phyloP scores from a whole-genome alignment of 306 rosid species.

The Amphicarpaea edgeworthii region DNA sequence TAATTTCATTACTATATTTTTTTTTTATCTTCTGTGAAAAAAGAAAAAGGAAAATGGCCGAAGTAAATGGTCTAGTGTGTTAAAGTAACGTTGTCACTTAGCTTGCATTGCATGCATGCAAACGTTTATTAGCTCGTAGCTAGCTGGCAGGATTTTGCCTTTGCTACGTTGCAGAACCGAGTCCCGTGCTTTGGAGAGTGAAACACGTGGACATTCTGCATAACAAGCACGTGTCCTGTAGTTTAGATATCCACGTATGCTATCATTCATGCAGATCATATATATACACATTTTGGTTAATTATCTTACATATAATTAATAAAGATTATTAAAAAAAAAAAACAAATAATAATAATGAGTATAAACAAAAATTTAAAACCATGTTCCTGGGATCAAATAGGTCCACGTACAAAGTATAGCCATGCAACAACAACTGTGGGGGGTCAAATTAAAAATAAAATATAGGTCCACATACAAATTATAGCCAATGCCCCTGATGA shows the following conservation, averaged over 20 bases:
- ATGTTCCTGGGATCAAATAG: neutral
- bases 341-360: neutral
- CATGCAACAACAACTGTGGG: neutral
- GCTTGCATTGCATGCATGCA: constrained; percentile 13
- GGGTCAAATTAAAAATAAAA: too few relatives aligned
- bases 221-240: constrained; percentile 28
- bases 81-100: neutral
- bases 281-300: neutral
- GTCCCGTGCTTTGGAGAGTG: constrained; percentile 23
- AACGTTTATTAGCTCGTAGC: neutral
- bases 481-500: too few relatives aligned
- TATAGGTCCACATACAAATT: too few relatives aligned
- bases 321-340: neutral
- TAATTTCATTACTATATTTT: neutral
- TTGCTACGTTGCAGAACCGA: constrained; percentile 38
- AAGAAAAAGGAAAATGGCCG: neutral
- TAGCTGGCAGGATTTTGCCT: constrained; percentile 20
- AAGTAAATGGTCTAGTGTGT: neutral
- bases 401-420: constrained; percentile 36
- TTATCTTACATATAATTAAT: neutral
- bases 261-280: constrained; percentile 27
- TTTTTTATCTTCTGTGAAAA: neutral
- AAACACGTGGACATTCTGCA: constrained; percentile 23
- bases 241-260: constrained; percentile 16
- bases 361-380: neutral